phyloP scores from a whole-genome alignment of 257 asterid genomes.

The Cordia subcordata region DNA sequence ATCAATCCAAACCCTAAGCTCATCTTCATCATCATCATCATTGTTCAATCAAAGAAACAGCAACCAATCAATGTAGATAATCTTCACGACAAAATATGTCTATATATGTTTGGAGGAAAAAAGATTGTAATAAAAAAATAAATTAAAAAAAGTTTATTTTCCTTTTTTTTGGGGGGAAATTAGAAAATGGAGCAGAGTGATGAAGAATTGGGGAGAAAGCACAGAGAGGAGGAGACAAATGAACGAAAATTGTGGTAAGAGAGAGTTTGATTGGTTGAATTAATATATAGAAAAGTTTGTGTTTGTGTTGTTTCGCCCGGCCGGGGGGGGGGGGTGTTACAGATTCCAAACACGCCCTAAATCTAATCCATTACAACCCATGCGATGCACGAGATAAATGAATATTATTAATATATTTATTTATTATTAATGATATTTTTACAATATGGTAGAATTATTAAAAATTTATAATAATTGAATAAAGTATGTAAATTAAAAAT shows the following conservation, averaged over 20 bases:
- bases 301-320: too few relatives aligned
- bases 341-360: too few relatives aligned
- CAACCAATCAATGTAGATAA: conserved; percentile 23
- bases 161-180: background rate
- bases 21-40: conserved; percentile 16
- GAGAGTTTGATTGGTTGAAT: background rate
- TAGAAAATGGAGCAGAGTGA: background rate
- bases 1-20: conserved; percentile 44
- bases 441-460: too few relatives aligned
- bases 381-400: too few relatives aligned
- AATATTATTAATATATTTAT: too few relatives aligned
- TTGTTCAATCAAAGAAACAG: conserved; percentile 18
- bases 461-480: too few relatives aligned
- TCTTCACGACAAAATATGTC: background rate
- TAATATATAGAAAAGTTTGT: background rate
- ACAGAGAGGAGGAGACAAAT: conserved; percentile 25
- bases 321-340: too few relatives aligned
- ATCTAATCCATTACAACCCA: too few relatives aligned
- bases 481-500: too few relatives aligned
- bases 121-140: too few relatives aligned
- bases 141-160: background rate
- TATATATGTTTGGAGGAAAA: background rate
- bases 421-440: too few relatives aligned
- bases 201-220: conserved; percentile 20
- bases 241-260: conserved; percentile 44